These are phyloP conservation scores for Xylariaceae sp. DNA, from an alignment of 2,329 filamentous ascomycete genomes.

Conservation along the genomic window DNA sequence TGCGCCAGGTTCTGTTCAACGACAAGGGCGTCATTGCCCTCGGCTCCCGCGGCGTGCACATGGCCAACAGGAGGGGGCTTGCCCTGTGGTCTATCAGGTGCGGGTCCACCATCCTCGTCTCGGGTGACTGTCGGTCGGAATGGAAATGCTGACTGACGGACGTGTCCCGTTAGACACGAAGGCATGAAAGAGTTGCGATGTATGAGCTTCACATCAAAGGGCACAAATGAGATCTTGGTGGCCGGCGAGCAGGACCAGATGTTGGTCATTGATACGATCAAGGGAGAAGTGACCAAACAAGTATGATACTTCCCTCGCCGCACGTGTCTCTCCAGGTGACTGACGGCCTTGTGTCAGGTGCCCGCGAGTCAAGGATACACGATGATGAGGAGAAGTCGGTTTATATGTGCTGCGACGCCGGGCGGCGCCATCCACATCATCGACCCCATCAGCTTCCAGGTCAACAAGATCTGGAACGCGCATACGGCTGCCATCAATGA, in stretches of 20 bases:
- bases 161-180: constrained; percentile 57
- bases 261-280: constrained; percentile 65
- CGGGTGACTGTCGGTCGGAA: not conserved
- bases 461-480: constrained; percentile 84
- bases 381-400: constrained; percentile 83
- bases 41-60: constrained; percentile 76
- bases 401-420: constrained; percentile 86
- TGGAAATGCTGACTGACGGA: constrained; percentile 8
- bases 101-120: not conserved
- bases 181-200: constrained; percentile 84
- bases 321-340: not conserved
- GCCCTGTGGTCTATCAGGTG: constrained; percentile 82
- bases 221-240: constrained; percentile 73
- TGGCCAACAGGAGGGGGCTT: constrained; percentile 73
- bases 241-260: constrained; percentile 82
- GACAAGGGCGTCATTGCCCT: constrained; percentile 86
- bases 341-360: constrained; percentile 36
- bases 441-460: constrained; percentile 67
- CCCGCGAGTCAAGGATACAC: constrained; percentile 71
- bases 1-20: constrained; percentile 85
- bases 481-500: constrained; percentile 86
- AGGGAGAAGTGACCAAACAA: constrained; percentile 64
- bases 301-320: constrained; percentile 25
- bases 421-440: constrained; percentile 79
- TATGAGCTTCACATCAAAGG: constrained; percentile 91